Evolutionary conservation across 1,284 basidiomycete genomes (phyloP).

Genomic region (Albatrellus sp.): DNA sequence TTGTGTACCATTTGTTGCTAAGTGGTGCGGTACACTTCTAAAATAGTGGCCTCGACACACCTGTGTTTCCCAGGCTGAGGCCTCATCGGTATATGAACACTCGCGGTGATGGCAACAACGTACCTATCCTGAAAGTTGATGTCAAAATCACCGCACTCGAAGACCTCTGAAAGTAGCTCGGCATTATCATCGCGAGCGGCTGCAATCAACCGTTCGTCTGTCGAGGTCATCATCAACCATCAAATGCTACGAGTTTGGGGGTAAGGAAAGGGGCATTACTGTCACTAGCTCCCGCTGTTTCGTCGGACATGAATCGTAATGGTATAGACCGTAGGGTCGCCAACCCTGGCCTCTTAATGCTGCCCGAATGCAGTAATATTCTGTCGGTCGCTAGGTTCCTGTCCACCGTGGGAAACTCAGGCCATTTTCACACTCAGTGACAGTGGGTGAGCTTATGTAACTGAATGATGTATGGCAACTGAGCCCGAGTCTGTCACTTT

Average conservation of each 20-base stretch:
- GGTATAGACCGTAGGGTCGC: not conserved
- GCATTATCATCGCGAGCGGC: slow-evolving; percentile 71
- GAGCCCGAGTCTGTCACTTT: too few species aligned
- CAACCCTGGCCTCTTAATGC: too few species aligned
- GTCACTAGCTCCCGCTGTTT: not conserved
- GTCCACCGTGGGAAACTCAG: too few species aligned
- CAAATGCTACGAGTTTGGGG: not conserved
- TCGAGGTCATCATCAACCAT: not conserved
- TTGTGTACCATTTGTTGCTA: slow-evolving; percentile 17
- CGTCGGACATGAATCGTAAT: slow-evolving; percentile 1
- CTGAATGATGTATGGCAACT: too few species aligned
- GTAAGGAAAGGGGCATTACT: not conserved
- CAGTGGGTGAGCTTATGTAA: too few species aligned
- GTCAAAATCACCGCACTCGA: slow-evolving; percentile 45
- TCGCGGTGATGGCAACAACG: slow-evolving; percentile 15
- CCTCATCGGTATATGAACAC: not conserved
- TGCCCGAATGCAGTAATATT: not conserved
- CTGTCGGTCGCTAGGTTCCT: too few species aligned
- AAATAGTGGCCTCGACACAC: slow-evolving; percentile 20
- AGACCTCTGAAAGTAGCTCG: slow-evolving; percentile 51
- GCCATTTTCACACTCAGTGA: too few species aligned
- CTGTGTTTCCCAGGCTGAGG: slow-evolving; percentile 61
- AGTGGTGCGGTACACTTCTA: not conserved
- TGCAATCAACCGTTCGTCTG: slow-evolving; percentile 65
- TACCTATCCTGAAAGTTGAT: slow-evolving; percentile 74